Evolutionary conservation across 2,329 filamentous ascomycete genomes (phyloP).

Genomic region (Sporothrix pallida): DNA sequence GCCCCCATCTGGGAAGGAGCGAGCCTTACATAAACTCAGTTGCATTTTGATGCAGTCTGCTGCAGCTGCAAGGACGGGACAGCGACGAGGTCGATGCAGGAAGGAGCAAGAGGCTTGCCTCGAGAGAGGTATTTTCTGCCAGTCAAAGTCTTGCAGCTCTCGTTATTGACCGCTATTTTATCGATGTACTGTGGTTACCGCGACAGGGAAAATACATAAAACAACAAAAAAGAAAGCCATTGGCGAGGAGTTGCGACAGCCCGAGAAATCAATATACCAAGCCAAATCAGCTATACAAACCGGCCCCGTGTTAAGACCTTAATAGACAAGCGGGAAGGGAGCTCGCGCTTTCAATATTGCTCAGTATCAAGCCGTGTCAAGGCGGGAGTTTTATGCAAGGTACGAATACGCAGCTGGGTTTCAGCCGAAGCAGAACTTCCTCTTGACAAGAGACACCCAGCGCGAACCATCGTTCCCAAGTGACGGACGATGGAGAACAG

Average conservation of each 20-base stretch:
- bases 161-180: neutral
- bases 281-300: neutral
- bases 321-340: conserved; percentile 8
- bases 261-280: neutral
- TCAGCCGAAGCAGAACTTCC: neutral
- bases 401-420: neutral
- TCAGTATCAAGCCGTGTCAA: conserved; percentile 22
- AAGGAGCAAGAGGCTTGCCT: neutral
- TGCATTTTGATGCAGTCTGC: conserved; percentile 1
- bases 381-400: conserved; percentile 27
- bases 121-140: neutral
- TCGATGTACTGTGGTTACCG: neutral
- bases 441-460: neutral
- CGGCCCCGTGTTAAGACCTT: neutral
- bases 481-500: neutral
- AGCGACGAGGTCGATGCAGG: neutral
- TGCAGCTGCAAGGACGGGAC: neutral
- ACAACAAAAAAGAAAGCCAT: neutral
- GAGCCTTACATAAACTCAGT: neutral
- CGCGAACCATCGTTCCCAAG: neutral
- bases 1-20: conserved; percentile 1
- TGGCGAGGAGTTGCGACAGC: neutral
- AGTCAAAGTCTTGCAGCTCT: neutral
- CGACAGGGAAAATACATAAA: too few relatives aligned
- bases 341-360: neutral